phyloP scores from a whole-genome alignment of 768 basidiomycete species.

The Collybia nuda region DNA sequence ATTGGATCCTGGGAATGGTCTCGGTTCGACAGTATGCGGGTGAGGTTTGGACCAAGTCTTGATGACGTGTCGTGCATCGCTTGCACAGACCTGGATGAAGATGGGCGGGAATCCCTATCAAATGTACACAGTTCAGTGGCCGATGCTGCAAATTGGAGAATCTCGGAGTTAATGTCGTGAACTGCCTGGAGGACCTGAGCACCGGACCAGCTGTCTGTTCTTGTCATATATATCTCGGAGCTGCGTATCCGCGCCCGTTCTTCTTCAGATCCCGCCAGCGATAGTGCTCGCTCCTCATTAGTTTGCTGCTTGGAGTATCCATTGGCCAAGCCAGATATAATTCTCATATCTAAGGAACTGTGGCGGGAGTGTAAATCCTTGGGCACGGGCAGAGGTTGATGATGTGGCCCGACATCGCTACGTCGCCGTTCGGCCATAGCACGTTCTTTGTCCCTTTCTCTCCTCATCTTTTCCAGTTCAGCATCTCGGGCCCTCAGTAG shows the following conservation, averaged over 20 bases:
- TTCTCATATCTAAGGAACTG: slow-evolving; percentile 31
- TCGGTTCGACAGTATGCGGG: slow-evolving; percentile 56
- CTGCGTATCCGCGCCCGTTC: slow-evolving; percentile 57
- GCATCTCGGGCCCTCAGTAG: slow-evolving; percentile 54
- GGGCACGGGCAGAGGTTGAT: slow-evolving; percentile 11
- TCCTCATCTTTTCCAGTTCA: slow-evolving; percentile 57
- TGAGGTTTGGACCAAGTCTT: slow-evolving; percentile 63
- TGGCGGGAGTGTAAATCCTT: slow-evolving; percentile 18
- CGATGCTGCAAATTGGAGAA: slow-evolving; percentile 76
- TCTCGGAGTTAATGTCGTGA: slow-evolving; percentile 78
- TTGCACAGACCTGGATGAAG: slow-evolving; percentile 43
- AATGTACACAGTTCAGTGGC: slow-evolving; percentile 70
- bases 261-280: slow-evolving; percentile 37
- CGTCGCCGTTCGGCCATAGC: slow-evolving; percentile 28
- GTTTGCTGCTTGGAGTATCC: slow-evolving; percentile 13
- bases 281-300: slow-evolving; percentile 13
- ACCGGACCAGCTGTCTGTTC: slow-evolving; percentile 74
- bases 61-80: slow-evolving; percentile 59
- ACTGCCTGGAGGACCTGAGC: slow-evolving; percentile 78
- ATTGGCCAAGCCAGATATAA: slow-evolving; percentile 19
- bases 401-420: slow-evolving; percentile 25
- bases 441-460: slow-evolving; percentile 33
- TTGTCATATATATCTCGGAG: slow-evolving; percentile 68
- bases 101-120: slow-evolving; percentile 34
- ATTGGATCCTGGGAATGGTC: slow-evolving; percentile 78